Conservation (phyloP, 495 filamentous ascomycete species). For the Penicillium silybi region DNA sequence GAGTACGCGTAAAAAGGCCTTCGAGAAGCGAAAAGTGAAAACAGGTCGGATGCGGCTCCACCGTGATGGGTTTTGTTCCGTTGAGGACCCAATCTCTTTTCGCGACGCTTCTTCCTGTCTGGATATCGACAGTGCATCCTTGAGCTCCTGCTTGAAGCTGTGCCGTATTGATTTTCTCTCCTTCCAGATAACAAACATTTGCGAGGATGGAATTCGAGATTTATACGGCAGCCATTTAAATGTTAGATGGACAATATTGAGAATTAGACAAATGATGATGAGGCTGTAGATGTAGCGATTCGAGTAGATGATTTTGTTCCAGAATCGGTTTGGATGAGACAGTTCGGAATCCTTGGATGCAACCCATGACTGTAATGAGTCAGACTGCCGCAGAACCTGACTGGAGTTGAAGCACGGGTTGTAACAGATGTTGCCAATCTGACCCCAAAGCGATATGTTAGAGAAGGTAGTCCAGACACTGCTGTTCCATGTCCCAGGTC, state of each 20-base stretch:
- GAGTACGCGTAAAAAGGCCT: slow-evolving; percentile 8
- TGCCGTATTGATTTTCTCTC: slow-evolving; percentile 18
- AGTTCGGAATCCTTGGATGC: slow-evolving; percentile 3
- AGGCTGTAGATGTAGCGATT: slow-evolving; percentile 33
- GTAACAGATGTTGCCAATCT: slow-evolving; percentile 26
- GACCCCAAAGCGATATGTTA: slow-evolving; percentile 17
- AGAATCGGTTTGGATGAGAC: slow-evolving; percentile 8
- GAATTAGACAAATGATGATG: slow-evolving; percentile 20
- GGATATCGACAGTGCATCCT: background rate
- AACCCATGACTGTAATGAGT: slow-evolving; percentile 13
- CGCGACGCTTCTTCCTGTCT: background rate
- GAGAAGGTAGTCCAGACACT: slow-evolving; percentile 31
- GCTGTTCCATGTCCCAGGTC: slow-evolving; percentile 25
- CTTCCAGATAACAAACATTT: slow-evolving; percentile 23
- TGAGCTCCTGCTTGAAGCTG: slow-evolving; percentile 20
- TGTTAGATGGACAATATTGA: slow-evolving; percentile 24
- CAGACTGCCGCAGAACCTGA: slow-evolving; percentile 24
- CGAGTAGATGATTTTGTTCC: slow-evolving; percentile 23
- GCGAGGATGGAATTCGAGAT: slow-evolving; percentile 25
- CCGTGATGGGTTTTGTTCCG: background rate
- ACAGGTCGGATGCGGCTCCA: slow-evolving; percentile 2
- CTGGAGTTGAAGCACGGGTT: slow-evolving; percentile 34
- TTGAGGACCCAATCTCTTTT: background rate
- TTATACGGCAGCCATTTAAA: slow-evolving; percentile 25
- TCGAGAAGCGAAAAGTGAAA: slow-evolving; percentile 11